Evolutionary conservation across 2,329 filamentous ascomycete species (phyloP), one percentile per base, ranked within the genome.

Genomic region (Ciborinia camelliae): DNA sequence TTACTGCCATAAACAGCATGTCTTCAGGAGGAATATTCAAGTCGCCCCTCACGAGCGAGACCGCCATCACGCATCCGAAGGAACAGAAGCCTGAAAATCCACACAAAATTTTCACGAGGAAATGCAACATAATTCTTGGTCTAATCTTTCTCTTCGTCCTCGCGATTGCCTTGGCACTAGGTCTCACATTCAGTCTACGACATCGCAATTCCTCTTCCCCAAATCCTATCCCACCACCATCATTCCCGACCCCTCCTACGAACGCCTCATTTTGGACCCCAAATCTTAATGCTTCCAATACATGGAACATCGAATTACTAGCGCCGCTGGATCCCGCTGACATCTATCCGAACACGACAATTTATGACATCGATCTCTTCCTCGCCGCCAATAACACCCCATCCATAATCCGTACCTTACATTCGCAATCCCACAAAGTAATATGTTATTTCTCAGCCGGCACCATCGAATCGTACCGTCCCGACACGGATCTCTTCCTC

Each of bases 371-470:
- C 71, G 76, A 76, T 53, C 69, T 72, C 20, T 70, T 73, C 18
- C 62, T 63, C 15, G 8, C 62, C 1, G 26, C 62, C 18, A 70
- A 88, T 73, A 84, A 82, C 62, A 73, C 77, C 9, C 76, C 77
- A 12, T 71, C 75, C 7, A 79, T 76, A 1, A 82, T 87, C 55
- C 63, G 74, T 9, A 73, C 75, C 7, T 76, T 87, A 12, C 82
- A 86, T 55, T 67, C 69, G 3, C 70, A 79, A 47, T 82, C 81
- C 7, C 83, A 83, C 71, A 85, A 83, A 67, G 83, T 90, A 63
- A 86, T 91, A 63, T 92, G 89, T 78, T 91, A 92, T 76, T 91
- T 91, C 77, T 88, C 85, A 59, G 87, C 87, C 0, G 89, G 89
- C 1, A 87, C 84, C 10, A 90, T 83, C 71, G 89, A 91, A 75